Conservation (phyloP, 495 filamentous ascomycete species). For the Aspergillus bertholletiae region DNA sequence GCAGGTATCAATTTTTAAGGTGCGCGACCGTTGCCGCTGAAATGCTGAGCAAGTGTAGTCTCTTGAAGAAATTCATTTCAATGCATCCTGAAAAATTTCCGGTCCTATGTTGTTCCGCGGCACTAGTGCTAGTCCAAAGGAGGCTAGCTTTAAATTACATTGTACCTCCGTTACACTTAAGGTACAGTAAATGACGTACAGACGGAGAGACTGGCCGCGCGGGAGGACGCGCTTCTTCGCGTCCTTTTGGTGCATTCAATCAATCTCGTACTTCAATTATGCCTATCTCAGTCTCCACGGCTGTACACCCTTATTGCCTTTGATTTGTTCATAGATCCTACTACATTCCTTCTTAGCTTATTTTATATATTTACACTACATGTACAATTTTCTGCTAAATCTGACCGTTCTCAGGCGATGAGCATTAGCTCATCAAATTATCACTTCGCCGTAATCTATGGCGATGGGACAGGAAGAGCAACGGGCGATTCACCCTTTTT, state of each 20-base stretch:
- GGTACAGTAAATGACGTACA: constrained; percentile 7
- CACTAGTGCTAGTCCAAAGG: not conserved
- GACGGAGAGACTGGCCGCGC: constrained; percentile 1
- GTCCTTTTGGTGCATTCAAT: constrained; percentile 6
- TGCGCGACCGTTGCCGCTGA: constrained; percentile 17
- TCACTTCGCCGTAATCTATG: constrained; percentile 24
- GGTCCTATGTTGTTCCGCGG: constrained; percentile 30
- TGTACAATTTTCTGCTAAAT: not conserved
- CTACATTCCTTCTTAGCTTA: not conserved
- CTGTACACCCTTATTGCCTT: not conserved
- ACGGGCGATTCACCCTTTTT: constrained; percentile 42
- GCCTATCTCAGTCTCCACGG: not conserved
- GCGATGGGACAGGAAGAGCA: constrained; percentile 42
- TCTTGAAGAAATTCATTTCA: constrained; percentile 22
- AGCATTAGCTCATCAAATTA: constrained; percentile 21
- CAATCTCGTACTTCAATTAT: not conserved
- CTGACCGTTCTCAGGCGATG: constrained; percentile 13
- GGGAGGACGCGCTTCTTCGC: constrained; percentile 12
- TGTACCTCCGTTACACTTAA: not conserved
- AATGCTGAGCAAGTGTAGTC: constrained; percentile 12
- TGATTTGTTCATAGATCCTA: not conserved
- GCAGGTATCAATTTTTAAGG: constrained; percentile 5
- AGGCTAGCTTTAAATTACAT: not conserved
- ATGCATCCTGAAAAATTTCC: constrained; percentile 44
- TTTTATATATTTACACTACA: not conserved